Evolutionary conservation across 148 eudicot genomes (phyloP).

Genomic region (Silene uniflora): DNA sequence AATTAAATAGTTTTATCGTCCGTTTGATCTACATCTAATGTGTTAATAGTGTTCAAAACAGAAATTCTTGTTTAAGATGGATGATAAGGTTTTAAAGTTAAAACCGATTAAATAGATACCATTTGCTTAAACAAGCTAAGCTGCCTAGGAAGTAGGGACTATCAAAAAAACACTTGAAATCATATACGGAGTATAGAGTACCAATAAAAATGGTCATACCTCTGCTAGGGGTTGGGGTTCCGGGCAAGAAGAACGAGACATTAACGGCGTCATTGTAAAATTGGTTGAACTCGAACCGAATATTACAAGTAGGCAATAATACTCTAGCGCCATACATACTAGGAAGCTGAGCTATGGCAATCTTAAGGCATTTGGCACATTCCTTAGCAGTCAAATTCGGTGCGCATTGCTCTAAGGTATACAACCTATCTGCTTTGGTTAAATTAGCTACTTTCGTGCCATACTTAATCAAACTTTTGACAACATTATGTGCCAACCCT

Average conservation of each 20-base stretch:
- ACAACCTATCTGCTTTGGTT: conserved; percentile 2
- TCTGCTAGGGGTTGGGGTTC: neutral
- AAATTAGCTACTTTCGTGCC: conserved; percentile 9
- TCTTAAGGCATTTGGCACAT: conserved; percentile 13
- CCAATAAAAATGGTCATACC: neutral
- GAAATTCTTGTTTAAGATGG: too few relatives aligned
- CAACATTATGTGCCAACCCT: neutral
- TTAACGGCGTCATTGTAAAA: conserved; percentile 10
- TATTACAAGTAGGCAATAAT: conserved; percentile 27
- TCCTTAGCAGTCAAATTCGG: conserved; percentile 7
- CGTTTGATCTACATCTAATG: too few relatives aligned
- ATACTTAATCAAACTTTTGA: neutral
- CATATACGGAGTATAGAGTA: too few relatives aligned
- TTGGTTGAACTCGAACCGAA: conserved; percentile 18
- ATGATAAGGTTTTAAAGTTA: too few relatives aligned
- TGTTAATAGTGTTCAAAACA: too few relatives aligned
- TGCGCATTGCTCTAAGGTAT: conserved; percentile 20
- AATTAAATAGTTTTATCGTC: too few relatives aligned
- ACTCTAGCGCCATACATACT: conserved; percentile 20
- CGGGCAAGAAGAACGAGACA: neutral
- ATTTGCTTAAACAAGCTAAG: too few relatives aligned
- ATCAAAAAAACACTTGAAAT: too few relatives aligned
- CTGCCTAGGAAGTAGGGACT: too few relatives aligned
- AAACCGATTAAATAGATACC: too few relatives aligned
- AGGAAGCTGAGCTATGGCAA: conserved; percentile 7